Evolutionary conservation across 2,329 filamentous ascomycete species (phyloP), one percentile per base, ranked within the genome.

Genomic region (Grosmannia serpens): DNA sequence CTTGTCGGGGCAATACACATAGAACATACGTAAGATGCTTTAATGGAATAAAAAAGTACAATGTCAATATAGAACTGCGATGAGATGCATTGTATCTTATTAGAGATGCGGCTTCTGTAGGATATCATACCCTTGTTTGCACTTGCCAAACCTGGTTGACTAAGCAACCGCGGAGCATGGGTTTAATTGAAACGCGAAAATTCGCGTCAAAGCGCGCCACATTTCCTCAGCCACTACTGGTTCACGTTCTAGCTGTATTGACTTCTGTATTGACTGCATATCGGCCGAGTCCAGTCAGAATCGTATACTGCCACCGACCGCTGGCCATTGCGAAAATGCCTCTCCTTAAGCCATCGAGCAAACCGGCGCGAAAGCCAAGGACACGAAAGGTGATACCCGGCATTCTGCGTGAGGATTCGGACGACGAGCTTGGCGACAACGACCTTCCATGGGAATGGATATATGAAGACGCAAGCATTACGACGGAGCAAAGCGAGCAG

Each of bases 391-490:
- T 58, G 26, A 59, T 68, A 73, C 61, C 83, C 71, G 86, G 85
- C 33, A 77, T 91, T 13, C 73, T 76, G 8, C 79, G 87, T 65
- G 88, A 94, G 61, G 87, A 95, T 69, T 95, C 89, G 0, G 91
- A 95, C 69, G 91, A 95, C 70, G 92, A 96, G 70, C 81, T 95
- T 27, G 87, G 84, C 31, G 76, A 80, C 41, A 84, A 88, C 55
- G 87, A 90, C 65, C 74, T 80, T 52, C 82, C 85, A 0, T 94
- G 89, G 89, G 81, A 89, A 73, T 92, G 88, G 87, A 80, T 92
- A 51, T 91, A 92, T 70, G 77, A 77, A 8, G 62, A 58, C 47
- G n/a, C 62, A 31, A 52, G 27, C 49, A 44, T 22, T 60, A 52
- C 29, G 62, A 61, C 38, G 57, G 56, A 24, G 57, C 52, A 22